Evolutionary conservation across 2,329 filamentous ascomycete species (phyloP), one percentile per base, ranked within the genome.

Genomic region (Cladophialophora exuberans): DNA sequence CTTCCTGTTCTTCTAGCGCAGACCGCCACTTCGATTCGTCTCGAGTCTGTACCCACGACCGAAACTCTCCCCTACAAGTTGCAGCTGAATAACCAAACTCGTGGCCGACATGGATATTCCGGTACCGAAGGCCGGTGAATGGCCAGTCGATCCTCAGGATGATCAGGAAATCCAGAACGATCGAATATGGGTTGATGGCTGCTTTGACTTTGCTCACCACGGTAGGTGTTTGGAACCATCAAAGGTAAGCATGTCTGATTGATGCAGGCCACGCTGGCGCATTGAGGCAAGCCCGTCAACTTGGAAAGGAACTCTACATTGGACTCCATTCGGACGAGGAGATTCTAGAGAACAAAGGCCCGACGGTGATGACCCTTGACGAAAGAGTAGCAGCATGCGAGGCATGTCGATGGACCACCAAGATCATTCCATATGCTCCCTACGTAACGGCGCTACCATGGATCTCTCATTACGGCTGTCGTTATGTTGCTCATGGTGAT

Each of bases 181-280:
- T 66, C 86, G 93, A 63, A 89, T 99, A 67, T 99, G 95, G 95
- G 89, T 99, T 22, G 94, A 99, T 72, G 94, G 94, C 60, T 99
- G 94, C 80, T 99, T 97, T 77, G 94, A 99, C 78, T 99, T 99
- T 75, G 95, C 92, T 76, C 94, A 99, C 72, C 94, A 97, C 72
- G 94, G 89, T 90, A 73, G 63, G 76, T 65, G 20, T 30, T 36
- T 47, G 53, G 28, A 25, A 52, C 41, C 20, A 39, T n/a, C 11
- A 48, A 30, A 54, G 56, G 56, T 57, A 57, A 36, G 55, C 47
- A 43, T 23, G 22, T 46, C 53, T 45, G 26, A 43, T 33, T 36
- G 20, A 17, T 42, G 13, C 66, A 93, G 89, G 94, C 66, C 94
- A 99, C 77, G 94, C 94, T 4, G 94, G 94, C 57, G 94, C 94